Evolutionary conservation across 192 early-diverging fungal genomes (phyloP), one percentile per base, ranked within the genome.

Genomic region (Coemansia sp.): DNA sequence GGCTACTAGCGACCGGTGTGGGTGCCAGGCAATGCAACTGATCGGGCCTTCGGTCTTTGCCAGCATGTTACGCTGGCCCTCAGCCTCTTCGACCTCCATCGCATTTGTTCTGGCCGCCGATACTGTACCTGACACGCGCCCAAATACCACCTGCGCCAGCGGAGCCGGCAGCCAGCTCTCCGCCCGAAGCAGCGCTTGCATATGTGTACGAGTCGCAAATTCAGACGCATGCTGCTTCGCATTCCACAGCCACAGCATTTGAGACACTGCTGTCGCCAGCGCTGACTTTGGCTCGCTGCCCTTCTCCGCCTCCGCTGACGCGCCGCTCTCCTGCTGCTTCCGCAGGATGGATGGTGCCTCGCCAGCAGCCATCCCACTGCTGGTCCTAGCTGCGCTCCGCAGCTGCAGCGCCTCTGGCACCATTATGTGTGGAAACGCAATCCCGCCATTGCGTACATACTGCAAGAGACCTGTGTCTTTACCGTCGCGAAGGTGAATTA

Each of bases 1-100:
- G 3, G 89, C 90, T 18, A 93, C 52, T 3, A 88, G 60, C 8
- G 86, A 83, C 34, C 82, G 78, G 57, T 89, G 81, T 18, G 83
- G 88, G 42, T 93, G 92, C 87, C 89, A 93, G 0, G 89, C 89
- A 3, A 92, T 64, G n/a, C 76, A 80, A 32, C 70, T 71, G 46
- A 91, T 58, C 1, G 75, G 75, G 6, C 75, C 75, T 15, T 78
- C 69, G 3, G 66, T 63, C 44, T 65, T 72, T 9, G 66, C 53
- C 37, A 78, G 58, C 69, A 78, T 78, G 34, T 32, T 65, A n/a
- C 39, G 63, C 18, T 62, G 52, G 17, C 57, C 63, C 26, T 65
- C 70, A 4, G 65, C 69, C 32, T 68, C 55, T 18, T 53, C 65
- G 4, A 39, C 54, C 35, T 72, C 61, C 26, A 56, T 15, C 21